Evolutionary conservation across 2,329 filamentous ascomycete species (phyloP).

Genomic region (Rhynchosporium secalis): DNA sequence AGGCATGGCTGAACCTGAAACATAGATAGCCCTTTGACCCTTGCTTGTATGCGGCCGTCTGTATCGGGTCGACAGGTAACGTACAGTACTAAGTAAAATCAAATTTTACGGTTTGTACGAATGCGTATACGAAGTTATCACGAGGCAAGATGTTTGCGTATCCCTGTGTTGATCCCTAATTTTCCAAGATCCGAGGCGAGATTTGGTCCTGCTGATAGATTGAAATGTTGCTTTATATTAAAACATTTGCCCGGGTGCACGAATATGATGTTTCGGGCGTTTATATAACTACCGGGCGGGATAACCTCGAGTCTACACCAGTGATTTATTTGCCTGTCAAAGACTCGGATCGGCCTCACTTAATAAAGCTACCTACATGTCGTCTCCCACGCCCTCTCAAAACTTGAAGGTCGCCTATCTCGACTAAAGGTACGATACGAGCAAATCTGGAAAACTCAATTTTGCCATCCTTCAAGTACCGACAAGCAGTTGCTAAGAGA

Average conservation of each 20-base stretch:
- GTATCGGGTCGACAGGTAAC: background rate
- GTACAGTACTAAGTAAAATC: background rate
- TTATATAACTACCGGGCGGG: no score
- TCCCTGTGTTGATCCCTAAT: constrained; percentile 7
- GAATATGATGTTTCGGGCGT: no score
- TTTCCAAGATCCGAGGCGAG: background rate
- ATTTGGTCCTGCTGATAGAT: background rate
- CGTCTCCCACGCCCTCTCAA: background rate
- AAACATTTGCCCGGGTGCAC: no score
- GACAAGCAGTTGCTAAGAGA: background rate
- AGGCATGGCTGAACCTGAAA: constrained; percentile 14
- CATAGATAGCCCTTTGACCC: background rate
- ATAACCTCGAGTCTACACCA: no score
- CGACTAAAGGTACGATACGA: background rate
- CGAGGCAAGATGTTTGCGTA: constrained; percentile 10
- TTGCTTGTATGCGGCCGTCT: background rate
- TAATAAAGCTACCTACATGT: no score
- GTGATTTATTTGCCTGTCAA: background rate
- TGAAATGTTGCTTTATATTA: background rate
- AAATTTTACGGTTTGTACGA: constrained; percentile 3
- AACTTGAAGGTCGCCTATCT: background rate
- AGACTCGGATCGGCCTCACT: no score
- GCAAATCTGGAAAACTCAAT: background rate
- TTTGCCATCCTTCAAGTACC: background rate
- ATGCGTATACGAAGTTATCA: background rate